Percentiles rank a stretch among this genome's conserved stretches.
Conservation (phyloP, 495 filamentous ascomycete species). For the Penicillium riverlandense region DNA sequence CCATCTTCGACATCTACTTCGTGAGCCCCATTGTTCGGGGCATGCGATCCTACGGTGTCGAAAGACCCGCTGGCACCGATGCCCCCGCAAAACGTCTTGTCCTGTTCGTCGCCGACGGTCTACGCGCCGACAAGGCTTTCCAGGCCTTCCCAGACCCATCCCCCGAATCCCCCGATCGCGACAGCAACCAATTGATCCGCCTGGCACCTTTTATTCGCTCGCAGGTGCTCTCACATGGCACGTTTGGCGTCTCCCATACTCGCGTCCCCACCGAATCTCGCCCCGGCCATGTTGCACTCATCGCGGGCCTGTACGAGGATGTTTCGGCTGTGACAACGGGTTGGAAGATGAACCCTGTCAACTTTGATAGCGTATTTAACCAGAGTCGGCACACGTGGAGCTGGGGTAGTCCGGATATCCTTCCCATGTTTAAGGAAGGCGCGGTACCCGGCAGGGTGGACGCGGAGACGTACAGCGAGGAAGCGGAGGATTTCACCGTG, state of each 20-base stretch:
- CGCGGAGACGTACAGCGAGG: conserved; percentile 72
- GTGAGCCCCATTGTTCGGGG: conserved; percentile 95
- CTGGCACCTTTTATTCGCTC: conserved; percentile 93
- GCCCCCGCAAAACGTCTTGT: conserved; percentile 86
- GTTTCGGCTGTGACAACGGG: conserved; percentile 96
- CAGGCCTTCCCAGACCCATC: conserved; percentile 90
- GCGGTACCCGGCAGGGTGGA: conserved; percentile 83
- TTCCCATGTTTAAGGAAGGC: conserved; percentile 94
- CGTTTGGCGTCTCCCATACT: conserved; percentile 97
- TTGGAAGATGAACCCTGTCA: conserved; percentile 97
- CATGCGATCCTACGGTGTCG: conserved; percentile 74
- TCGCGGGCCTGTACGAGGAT: conserved; percentile 96
- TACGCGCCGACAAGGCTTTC: conserved; percentile 97
- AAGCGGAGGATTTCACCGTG: conserved; percentile 81
- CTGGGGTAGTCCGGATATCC: conserved; percentile 97
- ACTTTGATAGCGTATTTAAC: conserved; percentile 99
- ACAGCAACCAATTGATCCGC: conserved; percentile 54
- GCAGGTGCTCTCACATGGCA: conserved; percentile 80
- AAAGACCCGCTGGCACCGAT: conserved; percentile 50
- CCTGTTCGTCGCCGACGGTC: conserved; percentile 93
- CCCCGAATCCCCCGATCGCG: conserved; percentile 49
- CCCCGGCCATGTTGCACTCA: conserved; percentile 95
- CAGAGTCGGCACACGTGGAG: conserved; percentile 95
- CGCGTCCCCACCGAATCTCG: conserved; percentile 96
- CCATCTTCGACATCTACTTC: conserved; percentile 99